Conservation (phyloP, 2,329 filamentous ascomycete species). For the Exophiala mesophila region DNA sequence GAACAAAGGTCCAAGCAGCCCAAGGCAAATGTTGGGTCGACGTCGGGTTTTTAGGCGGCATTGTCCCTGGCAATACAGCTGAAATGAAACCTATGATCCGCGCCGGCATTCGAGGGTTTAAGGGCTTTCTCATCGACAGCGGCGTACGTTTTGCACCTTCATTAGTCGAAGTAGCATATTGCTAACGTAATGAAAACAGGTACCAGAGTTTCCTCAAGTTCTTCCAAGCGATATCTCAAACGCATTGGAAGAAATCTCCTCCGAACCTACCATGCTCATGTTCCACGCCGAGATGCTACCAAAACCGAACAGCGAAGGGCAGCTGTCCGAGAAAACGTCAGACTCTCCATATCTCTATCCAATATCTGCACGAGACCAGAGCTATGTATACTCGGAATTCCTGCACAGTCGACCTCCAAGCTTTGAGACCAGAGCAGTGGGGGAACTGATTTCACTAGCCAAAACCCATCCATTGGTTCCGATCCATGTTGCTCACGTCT, state of each 20-base stretch:
- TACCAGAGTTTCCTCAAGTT: slow-evolving; percentile 91
- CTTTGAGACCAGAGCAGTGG: slow-evolving; percentile 87
- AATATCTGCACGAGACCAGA: slow-evolving; percentile 64
- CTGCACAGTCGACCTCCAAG: slow-evolving; percentile 80
- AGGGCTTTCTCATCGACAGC: slow-evolving; percentile 94
- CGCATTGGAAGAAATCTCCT: slow-evolving; percentile 74
- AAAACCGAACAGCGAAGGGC: slow-evolving; percentile 58
- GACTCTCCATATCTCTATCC: slow-evolving; percentile 60
- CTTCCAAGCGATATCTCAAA: slow-evolving; percentile 70
- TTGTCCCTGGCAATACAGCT: slow-evolving; percentile 80
- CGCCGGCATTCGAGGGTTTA: slow-evolving; percentile 88
- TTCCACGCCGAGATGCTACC: slow-evolving; percentile 99
- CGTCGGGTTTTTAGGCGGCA: slow-evolving; percentile 95
- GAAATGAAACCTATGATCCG: slow-evolving; percentile 77
- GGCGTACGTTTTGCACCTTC: too few relatives aligned
- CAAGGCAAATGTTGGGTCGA: slow-evolving; percentile 93
- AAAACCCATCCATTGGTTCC: slow-evolving; percentile 74
- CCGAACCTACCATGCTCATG: slow-evolving; percentile 86
- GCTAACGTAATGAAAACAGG: too few relatives aligned
- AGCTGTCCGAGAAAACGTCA: slow-evolving; percentile 73
- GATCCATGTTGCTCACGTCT: slow-evolving; percentile 90
- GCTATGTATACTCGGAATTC: slow-evolving; percentile 82
- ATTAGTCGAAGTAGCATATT: too few relatives aligned
- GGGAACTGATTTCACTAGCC: slow-evolving; percentile 77
- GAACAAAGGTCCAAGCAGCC: slow-evolving; percentile 80